A percentile compares a stretch with the other conserved stretches of the same genome.
Conservation (phyloP, 2,329 filamentous ascomycete species). For the Alternaria burnsii region DNA sequence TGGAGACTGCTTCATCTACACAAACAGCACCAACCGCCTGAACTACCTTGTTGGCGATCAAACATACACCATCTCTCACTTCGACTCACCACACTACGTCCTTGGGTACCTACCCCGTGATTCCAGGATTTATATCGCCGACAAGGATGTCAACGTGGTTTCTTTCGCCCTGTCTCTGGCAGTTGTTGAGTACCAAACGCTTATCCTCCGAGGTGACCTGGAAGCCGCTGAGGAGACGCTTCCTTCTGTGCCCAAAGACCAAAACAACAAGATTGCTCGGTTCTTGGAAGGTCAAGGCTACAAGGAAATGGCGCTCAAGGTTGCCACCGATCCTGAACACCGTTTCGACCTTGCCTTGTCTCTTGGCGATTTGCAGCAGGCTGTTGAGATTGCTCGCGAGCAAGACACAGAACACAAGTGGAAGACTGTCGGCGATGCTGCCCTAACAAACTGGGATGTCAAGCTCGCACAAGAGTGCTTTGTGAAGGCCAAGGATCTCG, state of each 20-base stretch:
- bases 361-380: constrained; percentile 84
- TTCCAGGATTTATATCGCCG: constrained; percentile 91
- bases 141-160: constrained; percentile 93
- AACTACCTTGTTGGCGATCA: constrained; percentile 99
- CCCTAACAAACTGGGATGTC: constrained; percentile 86
- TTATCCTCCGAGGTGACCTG: constrained; percentile 92
- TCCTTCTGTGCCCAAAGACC: constrained; percentile 82
- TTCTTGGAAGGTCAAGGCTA: constrained; percentile 98
- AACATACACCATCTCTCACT: constrained; percentile 96
- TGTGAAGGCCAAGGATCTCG: constrained; percentile 85
- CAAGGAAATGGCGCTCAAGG: constrained; percentile 93
- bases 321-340: constrained; percentile 94
- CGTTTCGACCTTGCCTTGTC: constrained; percentile 91
- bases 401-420: constrained; percentile 95
- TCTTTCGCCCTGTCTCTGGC: constrained; percentile 91
- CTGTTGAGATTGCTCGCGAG: constrained; percentile 81
- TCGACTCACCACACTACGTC: constrained; percentile 93
- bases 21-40: constrained; percentile 92
- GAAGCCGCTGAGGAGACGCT: constrained; percentile 89
- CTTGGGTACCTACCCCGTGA: constrained; percentile 95
- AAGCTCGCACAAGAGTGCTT: constrained; percentile 92
- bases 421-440: constrained; percentile 96
- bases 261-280: constrained; percentile 97
- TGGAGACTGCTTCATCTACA: constrained; percentile 98
- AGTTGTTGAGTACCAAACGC: constrained; percentile 95